Evolutionary conservation across 169 alveolate genomes (phyloP).

Genomic region (Babesia bovis): DNA sequence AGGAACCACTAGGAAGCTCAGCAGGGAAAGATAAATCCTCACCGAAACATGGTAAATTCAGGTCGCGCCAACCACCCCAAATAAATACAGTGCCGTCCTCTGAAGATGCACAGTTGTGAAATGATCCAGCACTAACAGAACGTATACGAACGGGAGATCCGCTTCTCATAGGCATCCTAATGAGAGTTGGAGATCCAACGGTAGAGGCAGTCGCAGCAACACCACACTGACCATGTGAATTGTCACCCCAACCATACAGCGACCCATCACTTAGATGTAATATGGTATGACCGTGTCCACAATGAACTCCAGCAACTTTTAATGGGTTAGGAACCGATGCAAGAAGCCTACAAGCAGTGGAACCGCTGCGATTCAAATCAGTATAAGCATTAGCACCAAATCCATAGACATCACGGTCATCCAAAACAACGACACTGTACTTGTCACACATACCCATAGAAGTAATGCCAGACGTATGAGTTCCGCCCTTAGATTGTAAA

Average conservation of each 20-base stretch:
- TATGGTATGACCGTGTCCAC: constrained; percentile 58
- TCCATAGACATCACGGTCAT: constrained; percentile 26
- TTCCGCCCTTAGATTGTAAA: constrained; percentile 17
- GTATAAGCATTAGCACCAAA: constrained; percentile 9
- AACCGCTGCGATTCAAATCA: background rate
- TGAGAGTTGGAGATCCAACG: constrained; percentile 41
- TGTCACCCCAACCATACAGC: constrained; percentile 57
- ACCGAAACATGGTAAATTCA: constrained; percentile 19
- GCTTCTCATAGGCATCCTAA: constrained; percentile 13
- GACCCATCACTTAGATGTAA: constrained; percentile 53
- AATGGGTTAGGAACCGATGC: constrained; percentile 24
- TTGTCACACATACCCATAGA: constrained; percentile 13
- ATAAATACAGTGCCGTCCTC: constrained; percentile 36
- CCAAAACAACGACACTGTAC: constrained; percentile 39
- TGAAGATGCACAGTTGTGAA: constrained; percentile 42
- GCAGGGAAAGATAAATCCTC: constrained; percentile 10
- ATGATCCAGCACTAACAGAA: constrained; percentile 30
- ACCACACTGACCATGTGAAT: constrained; percentile 64
- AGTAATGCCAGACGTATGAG: constrained; percentile 2
- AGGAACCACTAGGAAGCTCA: background rate
- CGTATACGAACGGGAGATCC: constrained; percentile 25
- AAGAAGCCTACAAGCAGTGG: constrained; percentile 2
- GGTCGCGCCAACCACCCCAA: constrained; percentile 61
- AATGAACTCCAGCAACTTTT: constrained; percentile 21
- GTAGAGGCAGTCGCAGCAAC: background rate